phyloP scores from a whole-genome alignment of 805 yeast genomes.

The Candida saitoana region DNA sequence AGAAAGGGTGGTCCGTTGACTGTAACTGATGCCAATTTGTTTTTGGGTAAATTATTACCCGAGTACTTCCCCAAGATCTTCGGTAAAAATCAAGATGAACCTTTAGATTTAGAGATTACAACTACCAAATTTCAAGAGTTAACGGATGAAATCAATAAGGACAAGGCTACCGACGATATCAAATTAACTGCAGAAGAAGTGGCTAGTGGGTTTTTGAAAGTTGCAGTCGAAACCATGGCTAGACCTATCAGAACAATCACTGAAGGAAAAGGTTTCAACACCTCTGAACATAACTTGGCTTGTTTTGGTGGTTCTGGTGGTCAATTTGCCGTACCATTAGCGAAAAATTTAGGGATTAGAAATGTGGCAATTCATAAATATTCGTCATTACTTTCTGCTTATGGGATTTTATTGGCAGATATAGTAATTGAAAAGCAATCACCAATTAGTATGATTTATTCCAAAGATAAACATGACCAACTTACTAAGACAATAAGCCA shows the following conservation, averaged over 20 bases:
- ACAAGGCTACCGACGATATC: conserved; percentile 15
- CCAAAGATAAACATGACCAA: conserved; percentile 21
- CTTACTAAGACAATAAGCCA: conserved; percentile 44
- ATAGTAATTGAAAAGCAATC: conserved; percentile 33
- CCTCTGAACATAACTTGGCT: conserved; percentile 29
- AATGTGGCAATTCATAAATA: conserved; percentile 31
- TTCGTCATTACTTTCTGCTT: conserved; percentile 31
- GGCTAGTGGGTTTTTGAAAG: conserved; percentile 31
- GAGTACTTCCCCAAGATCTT: conserved; percentile 36
- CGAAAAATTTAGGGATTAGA: conserved; percentile 25
- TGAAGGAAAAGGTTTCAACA: conserved; percentile 30
- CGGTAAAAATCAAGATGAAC: conserved; percentile 33
- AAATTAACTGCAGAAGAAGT: conserved; percentile 28
- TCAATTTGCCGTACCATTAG: conserved; percentile 26
- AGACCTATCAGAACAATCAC: conserved; percentile 33
- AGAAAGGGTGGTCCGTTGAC: conserved; percentile 38
- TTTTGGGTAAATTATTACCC: conserved; percentile 32
- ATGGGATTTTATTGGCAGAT: conserved; percentile 32
- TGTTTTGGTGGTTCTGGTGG: conserved; percentile 39
- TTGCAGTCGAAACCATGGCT: conserved; percentile 33
- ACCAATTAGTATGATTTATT: conserved; percentile 27
- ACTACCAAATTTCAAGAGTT: conserved; percentile 49
- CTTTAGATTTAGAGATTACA: conserved; percentile 36
- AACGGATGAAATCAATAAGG: conserved; percentile 42
- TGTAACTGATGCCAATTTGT: conserved; percentile 37